These are phyloP conservation scores for Tylopilus sp. DNA, from an alignment of 768 basidiomycete species.

Conservation along the genomic window DNA sequence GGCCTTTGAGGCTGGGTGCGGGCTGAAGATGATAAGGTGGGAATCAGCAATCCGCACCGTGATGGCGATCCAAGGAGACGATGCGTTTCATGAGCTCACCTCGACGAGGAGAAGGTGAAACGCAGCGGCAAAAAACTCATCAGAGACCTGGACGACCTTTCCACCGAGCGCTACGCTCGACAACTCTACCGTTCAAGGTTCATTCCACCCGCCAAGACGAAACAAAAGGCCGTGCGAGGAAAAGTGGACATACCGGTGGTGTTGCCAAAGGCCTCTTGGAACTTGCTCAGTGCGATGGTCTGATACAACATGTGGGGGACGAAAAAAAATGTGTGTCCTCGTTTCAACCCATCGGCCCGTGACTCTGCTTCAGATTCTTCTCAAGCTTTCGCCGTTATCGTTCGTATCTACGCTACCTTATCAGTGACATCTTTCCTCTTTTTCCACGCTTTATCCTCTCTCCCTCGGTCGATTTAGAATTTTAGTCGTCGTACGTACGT, in stretches of 20 bases:
- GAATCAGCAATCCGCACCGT: too few relatives aligned
- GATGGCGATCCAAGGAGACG: too few relatives aligned
- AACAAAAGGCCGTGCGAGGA: neutral
- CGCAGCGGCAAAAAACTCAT: slow-evolving; percentile 95
- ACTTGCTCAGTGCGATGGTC: slow-evolving; percentile 44
- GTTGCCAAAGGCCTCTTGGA: slow-evolving; percentile 43
- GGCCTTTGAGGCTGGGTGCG: slow-evolving; percentile 86
- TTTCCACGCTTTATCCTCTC: neutral
- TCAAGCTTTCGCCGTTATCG: too few relatives aligned
- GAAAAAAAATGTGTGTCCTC: neutral
- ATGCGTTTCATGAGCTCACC: slow-evolving; percentile 43
- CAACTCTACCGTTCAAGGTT: too few relatives aligned
- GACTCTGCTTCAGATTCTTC: too few relatives aligned
- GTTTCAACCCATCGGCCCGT: neutral
- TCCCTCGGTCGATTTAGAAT: neutral
- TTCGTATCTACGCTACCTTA: neutral
- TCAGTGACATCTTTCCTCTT: too few relatives aligned
- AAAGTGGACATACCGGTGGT: slow-evolving; percentile 43
- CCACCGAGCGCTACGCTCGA: slow-evolving; percentile 86
- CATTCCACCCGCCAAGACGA: too few relatives aligned
- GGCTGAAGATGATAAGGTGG: too few relatives aligned
- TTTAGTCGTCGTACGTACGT: neutral
- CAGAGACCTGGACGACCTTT: slow-evolving; percentile 70
- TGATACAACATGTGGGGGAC: slow-evolving; percentile 45
- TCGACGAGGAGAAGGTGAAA: slow-evolving; percentile 78